phyloP scores from a whole-genome alignment of 495 filamentous ascomycete genomes.

The Collariella sp. region DNA sequence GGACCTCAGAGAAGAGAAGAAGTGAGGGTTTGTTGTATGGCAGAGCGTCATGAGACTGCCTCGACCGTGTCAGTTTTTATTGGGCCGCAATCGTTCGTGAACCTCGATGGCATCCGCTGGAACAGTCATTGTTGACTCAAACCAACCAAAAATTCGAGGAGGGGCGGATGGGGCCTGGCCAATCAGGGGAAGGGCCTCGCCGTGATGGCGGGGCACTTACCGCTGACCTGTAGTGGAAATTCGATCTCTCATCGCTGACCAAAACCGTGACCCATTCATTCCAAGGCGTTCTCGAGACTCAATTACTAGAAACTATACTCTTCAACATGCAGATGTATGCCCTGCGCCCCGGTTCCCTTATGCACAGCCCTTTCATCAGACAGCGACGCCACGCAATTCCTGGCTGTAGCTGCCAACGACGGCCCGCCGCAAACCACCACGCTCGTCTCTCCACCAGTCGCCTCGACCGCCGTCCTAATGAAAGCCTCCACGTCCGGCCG shows the following conservation, averaged over 20 bases:
- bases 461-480: constrained; percentile 52
- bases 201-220: not conserved
- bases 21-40: constrained; percentile 1
- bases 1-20: constrained; percentile 20
- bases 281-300: too few relatives aligned
- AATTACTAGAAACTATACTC: constrained; percentile 41
- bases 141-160: constrained; percentile 1
- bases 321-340: constrained; percentile 47
- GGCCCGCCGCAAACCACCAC: constrained; percentile 74
- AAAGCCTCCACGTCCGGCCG: constrained; percentile 39
- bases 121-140: constrained; percentile 3
- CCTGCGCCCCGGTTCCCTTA: constrained; percentile 84
- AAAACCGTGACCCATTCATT: too few relatives aligned
- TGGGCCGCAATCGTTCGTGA: not conserved
- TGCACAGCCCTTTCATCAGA: constrained; percentile 84
- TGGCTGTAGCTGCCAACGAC: constrained; percentile 54
- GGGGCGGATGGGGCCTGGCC: not conserved
- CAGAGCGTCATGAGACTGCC: constrained; percentile 15
- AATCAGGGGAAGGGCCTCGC: not conserved
- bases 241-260: too few relatives aligned
- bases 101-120: not conserved
- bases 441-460: constrained; percentile 69
- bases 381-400: constrained; percentile 58
- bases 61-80: not conserved
- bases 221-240: too few relatives aligned